Evolutionary conservation across 1,284 basidiomycete genomes (phyloP).

Genomic region (Austroboletus novae-zelandiae): DNA sequence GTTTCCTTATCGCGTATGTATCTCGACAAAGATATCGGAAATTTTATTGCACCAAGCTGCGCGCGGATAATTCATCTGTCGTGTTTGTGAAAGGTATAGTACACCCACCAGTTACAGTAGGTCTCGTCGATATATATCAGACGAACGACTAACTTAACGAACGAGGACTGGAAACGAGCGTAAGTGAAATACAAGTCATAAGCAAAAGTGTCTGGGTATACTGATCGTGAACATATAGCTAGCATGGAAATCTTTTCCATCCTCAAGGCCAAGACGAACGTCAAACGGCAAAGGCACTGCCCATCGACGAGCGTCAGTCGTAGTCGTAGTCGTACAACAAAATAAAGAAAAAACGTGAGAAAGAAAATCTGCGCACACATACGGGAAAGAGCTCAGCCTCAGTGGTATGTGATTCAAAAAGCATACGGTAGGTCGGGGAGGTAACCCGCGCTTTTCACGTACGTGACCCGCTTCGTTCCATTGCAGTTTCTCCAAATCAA

Average conservation of each 20-base stretch:
- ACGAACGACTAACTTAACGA: constrained; percentile 18
- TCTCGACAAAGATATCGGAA: not conserved
- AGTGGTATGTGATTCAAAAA: not conserved
- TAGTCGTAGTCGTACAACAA: constrained; percentile 17
- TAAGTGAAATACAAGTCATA: constrained; percentile 14
- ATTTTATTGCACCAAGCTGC: not conserved
- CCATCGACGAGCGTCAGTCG: constrained; percentile 6
- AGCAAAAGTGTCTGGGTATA: constrained; percentile 23
- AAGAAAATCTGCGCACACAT: not conserved
- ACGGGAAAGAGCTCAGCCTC: not conserved
- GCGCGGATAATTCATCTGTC: not conserved
- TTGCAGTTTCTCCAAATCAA: constrained; percentile 33
- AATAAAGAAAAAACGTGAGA: not conserved
- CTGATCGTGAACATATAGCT: constrained; percentile 14
- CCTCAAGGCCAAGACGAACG: not conserved
- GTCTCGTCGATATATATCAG: constrained; percentile 1
- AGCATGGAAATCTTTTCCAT: not conserved
- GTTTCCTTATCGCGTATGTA: too few species aligned
- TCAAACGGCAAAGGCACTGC: constrained; percentile 22
- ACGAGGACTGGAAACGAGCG: constrained; percentile 23
- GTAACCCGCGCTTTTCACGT: constrained; percentile 30
- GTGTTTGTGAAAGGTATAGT: not conserved
- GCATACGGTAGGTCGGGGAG: constrained; percentile 26
- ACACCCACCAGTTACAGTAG: not conserved
- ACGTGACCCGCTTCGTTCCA: constrained; percentile 30